Percentiles rank a stretch among this genome's conserved stretches.
phyloP scores from a whole-genome alignment of 2,329 filamentous ascomycete genomes.

The Fusarium sarcochroum region DNA sequence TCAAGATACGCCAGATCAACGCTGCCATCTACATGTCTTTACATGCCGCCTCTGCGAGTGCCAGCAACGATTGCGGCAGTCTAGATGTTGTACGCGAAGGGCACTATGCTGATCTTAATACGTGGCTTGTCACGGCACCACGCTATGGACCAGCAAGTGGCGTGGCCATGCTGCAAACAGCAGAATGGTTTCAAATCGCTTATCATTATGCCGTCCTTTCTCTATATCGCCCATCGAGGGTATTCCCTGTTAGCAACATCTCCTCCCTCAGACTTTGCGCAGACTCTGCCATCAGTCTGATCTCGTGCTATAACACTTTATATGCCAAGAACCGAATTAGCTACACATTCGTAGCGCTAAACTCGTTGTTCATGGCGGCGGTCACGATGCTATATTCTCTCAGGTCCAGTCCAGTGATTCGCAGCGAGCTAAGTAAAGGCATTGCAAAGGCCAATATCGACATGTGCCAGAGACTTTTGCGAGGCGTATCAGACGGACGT shows the following conservation, averaged over 20 bases:
- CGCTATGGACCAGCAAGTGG: background rate
- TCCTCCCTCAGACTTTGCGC: background rate
- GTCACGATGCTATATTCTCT: background rate
- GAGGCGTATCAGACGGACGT: background rate
- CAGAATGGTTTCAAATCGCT: constrained; percentile 1
- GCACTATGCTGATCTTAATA: background rate
- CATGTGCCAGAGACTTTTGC: background rate
- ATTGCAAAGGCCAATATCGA: background rate
- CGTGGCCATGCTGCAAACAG: background rate
- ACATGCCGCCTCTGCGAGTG: background rate
- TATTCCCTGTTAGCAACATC: background rate
- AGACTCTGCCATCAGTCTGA: too few relatives aligned
- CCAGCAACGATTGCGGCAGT: background rate
- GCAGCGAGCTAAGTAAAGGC: background rate
- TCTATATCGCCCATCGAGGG: background rate
- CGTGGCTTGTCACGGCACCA: background rate
- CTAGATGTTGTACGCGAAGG: background rate
- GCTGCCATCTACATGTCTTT: background rate
- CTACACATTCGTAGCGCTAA: too few relatives aligned
- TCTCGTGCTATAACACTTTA: too few relatives aligned
- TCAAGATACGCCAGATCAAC: background rate
- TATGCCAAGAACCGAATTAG: too few relatives aligned
- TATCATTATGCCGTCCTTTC: constrained; percentile 1
- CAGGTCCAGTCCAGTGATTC: background rate
- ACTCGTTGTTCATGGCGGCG: background rate